These are phyloP conservation scores for Xerocomus brunneocitrinus DNA, from an alignment of 768 basidiomycete genomes.

Conservation along the genomic window DNA sequence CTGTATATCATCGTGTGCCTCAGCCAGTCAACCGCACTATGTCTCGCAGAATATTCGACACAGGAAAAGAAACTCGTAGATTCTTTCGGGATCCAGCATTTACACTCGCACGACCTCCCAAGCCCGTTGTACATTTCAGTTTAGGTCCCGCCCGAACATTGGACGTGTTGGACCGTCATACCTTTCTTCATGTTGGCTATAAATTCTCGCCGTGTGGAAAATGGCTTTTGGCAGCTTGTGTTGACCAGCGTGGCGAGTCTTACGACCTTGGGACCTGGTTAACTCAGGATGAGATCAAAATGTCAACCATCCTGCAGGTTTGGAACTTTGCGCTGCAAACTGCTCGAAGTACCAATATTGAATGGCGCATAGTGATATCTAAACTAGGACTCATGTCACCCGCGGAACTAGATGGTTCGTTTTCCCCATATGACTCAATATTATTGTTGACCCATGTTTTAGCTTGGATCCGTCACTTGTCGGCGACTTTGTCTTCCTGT, in stretches of 20 bases:
- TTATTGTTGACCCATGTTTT: slow-evolving; percentile 6
- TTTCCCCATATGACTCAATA: not conserved
- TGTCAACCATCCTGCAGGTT: slow-evolving; percentile 52
- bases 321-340: slow-evolving; percentile 68
- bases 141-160: slow-evolving; percentile 39
- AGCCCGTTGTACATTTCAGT: slow-evolving; percentile 34
- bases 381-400: slow-evolving; percentile 59
- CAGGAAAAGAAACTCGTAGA: slow-evolving; percentile 36
- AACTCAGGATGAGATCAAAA: slow-evolving; percentile 43
- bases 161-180: slow-evolving; percentile 54
- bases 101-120: slow-evolving; percentile 48
- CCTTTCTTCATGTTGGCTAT: slow-evolving; percentile 76
- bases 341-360: slow-evolving; percentile 61
- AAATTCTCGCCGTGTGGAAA: slow-evolving; percentile 58
- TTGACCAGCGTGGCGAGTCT: slow-evolving; percentile 76
- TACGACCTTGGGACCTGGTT: slow-evolving; percentile 67
- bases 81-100: slow-evolving; percentile 65
- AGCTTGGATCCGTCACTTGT: slow-evolving; percentile 66
- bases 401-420: slow-evolving; percentile 63
- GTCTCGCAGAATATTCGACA: slow-evolving; percentile 46
- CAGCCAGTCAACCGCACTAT: slow-evolving; percentile 56
- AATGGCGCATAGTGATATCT: slow-evolving; percentile 76
- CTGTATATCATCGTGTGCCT: slow-evolving; percentile 69
- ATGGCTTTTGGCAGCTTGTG: slow-evolving; percentile 72
- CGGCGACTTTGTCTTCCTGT: slow-evolving; percentile 34